Evolutionary conservation across 306 rosid species (phyloP).

Genomic region (Cyamopsis tetragonoloba): DNA sequence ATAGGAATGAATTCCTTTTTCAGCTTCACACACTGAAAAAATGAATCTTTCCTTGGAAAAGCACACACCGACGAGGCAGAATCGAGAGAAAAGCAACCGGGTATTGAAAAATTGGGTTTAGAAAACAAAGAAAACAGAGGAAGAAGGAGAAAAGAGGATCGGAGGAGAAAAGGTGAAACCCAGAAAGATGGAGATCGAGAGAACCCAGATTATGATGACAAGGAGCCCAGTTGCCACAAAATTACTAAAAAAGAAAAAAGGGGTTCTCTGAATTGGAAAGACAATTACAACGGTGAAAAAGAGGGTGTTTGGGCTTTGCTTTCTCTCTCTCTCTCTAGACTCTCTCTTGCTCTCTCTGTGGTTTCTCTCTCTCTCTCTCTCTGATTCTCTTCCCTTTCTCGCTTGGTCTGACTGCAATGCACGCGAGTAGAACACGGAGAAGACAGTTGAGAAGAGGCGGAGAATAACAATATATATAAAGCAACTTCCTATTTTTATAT

Average conservation of each 20-base stretch:
- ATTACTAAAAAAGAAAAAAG: neutral
- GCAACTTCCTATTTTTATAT: slow-evolving; percentile 19
- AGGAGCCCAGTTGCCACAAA: neutral
- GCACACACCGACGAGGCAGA: slow-evolving; percentile 22
- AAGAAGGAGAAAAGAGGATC: slow-evolving; percentile 25
- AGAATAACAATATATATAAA: slow-evolving; percentile 19
- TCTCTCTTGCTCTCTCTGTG: neutral
- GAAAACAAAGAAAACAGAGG: neutral
- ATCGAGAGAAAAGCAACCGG: neutral
- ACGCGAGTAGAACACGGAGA: slow-evolving; percentile 84
- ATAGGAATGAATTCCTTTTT: slow-evolving; percentile 3
- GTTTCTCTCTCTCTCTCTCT: neutral
- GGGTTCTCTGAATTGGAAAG: slow-evolving; percentile 14
- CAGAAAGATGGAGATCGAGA: slow-evolving; percentile 32
- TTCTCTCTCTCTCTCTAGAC: slow-evolving; percentile 17
- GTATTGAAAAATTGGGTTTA: slow-evolving; percentile 3
- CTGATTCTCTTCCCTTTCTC: slow-evolving; percentile 29
- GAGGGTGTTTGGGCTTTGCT: neutral
- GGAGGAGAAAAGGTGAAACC: slow-evolving; percentile 22
- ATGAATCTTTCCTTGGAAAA: slow-evolving; percentile 10
- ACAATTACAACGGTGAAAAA: slow-evolving; percentile 18
- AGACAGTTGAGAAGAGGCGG: slow-evolving; percentile 58
- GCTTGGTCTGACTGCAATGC: slow-evolving; percentile 41
- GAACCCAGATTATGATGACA: slow-evolving; percentile 28
- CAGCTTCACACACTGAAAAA: slow-evolving; percentile 15